Conservation (phyloP, 768 basidiomycete genomes). For the Serpula lacrymans region DNA sequence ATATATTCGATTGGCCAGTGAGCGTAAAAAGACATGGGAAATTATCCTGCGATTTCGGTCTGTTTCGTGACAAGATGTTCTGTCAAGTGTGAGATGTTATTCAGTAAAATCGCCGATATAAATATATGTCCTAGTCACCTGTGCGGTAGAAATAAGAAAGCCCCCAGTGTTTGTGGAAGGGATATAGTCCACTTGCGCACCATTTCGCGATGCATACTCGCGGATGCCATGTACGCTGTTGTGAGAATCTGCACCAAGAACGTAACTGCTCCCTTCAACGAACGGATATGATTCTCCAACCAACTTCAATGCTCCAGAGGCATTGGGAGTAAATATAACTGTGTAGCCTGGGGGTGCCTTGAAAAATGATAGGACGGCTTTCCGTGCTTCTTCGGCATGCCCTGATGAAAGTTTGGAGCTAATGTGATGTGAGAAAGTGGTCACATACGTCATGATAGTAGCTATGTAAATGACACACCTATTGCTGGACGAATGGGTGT, state of each 20-base stretch:
- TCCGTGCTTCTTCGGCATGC: constrained; percentile 65
- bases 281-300: constrained; percentile 83
- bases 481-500: constrained; percentile 81
- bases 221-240: constrained; percentile 84
- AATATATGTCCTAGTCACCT: constrained; percentile 42
- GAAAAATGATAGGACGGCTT: constrained; percentile 74
- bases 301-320: constrained; percentile 75
- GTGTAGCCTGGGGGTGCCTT: constrained; percentile 72
- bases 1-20: constrained; percentile 80
- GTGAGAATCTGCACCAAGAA: constrained; percentile 77
- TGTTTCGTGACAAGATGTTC: constrained; percentile 52
- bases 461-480: constrained; percentile 43
- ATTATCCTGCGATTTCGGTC: constrained; percentile 40
- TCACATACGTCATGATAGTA: constrained; percentile 8
- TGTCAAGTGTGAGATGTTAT: constrained; percentile 20
- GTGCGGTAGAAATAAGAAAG: constrained; percentile 52
- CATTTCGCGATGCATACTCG: constrained; percentile 57
- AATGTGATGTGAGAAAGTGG: constrained; percentile 4
- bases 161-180: constrained; percentile 63
- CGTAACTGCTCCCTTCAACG: constrained; percentile 48
- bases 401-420: constrained; percentile 71
- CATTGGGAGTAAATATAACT: constrained; percentile 80
- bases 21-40: constrained; percentile 66
- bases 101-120: constrained; percentile 12
- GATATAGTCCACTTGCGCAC: constrained; percentile 62